These are phyloP conservation scores for Candida lessepsii DNA, from an alignment of 805 yeast genomes.

Conservation along the genomic window DNA sequence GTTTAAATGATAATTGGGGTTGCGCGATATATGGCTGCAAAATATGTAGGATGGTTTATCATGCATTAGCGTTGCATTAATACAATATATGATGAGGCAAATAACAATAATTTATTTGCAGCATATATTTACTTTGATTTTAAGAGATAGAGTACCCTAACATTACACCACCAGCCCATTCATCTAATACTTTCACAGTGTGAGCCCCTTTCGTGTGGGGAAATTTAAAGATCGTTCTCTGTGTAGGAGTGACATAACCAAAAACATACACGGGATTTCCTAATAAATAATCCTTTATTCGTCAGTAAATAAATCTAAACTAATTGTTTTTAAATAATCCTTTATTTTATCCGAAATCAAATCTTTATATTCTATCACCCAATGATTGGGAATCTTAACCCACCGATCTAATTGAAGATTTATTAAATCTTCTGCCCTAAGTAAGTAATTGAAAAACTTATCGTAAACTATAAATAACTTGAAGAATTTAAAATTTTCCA, in stretches of 20 bases:
- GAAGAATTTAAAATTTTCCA: background rate
- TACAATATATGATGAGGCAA: too few species aligned
- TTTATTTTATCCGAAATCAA: background rate
- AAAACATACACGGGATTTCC: too few species aligned
- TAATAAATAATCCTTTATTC: too few species aligned
- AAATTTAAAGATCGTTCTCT: too few species aligned
- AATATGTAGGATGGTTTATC: background rate
- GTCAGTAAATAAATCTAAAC: slow-evolving; percentile 2
- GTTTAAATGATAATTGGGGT: background rate
- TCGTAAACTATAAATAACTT: background rate
- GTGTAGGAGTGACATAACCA: too few species aligned
- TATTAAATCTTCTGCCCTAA: background rate
- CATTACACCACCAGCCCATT: too few species aligned
- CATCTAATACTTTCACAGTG: too few species aligned
- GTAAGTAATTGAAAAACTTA: background rate
- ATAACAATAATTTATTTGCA: too few species aligned
- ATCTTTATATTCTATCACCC: background rate
- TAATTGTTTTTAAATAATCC: slow-evolving; percentile 1
- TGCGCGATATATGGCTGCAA: background rate
- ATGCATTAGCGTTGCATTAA: too few species aligned
- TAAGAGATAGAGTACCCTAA: too few species aligned
- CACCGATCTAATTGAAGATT: background rate
- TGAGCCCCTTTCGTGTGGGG: too few species aligned
- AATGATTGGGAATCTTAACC: background rate
- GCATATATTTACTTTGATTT: too few species aligned